Conservation (phyloP, 176 grass and related monocot species). For the Melocanna baccifera region DNA sequence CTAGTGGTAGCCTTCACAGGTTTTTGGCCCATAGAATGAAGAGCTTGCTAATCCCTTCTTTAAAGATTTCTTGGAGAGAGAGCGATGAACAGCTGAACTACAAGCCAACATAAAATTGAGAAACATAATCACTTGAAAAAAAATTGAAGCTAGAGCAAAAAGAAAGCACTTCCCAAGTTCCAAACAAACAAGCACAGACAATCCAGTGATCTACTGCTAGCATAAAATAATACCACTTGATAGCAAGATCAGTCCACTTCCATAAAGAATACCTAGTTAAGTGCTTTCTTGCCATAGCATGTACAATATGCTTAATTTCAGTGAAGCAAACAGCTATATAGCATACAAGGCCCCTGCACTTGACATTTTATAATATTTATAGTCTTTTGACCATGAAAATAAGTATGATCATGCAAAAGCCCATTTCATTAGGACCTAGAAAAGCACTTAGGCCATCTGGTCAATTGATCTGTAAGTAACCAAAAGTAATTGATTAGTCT, state of each 20-base stretch:
- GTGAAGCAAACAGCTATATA: neutral
- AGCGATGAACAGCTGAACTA: neutral
- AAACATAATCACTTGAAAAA: neutral
- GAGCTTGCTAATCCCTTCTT: neutral
- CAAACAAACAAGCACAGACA: conserved; percentile 4
- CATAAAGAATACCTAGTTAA: neutral
- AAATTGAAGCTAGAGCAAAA: neutral
- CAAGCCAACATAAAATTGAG: neutral
- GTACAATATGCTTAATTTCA: conserved; percentile 7
- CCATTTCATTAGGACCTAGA: neutral
- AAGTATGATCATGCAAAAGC: conserved; percentile 3
- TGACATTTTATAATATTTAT: neutral
- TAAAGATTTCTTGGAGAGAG: neutral
- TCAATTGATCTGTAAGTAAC: neutral
- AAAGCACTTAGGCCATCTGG: neutral
- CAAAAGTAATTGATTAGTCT: neutral
- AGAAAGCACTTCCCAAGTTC: neutral
- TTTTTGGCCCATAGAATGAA: neutral
- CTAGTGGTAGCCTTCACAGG: neutral
- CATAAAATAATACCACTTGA: conserved; percentile 19
- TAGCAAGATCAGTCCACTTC: neutral
- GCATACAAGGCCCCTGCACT: neutral
- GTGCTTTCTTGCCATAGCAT: neutral
- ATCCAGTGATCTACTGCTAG: neutral
- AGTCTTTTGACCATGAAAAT: neutral